Conservation (phyloP, 371 early-diverging fungal species). For the Encephalitozoon intestinalis region DNA sequence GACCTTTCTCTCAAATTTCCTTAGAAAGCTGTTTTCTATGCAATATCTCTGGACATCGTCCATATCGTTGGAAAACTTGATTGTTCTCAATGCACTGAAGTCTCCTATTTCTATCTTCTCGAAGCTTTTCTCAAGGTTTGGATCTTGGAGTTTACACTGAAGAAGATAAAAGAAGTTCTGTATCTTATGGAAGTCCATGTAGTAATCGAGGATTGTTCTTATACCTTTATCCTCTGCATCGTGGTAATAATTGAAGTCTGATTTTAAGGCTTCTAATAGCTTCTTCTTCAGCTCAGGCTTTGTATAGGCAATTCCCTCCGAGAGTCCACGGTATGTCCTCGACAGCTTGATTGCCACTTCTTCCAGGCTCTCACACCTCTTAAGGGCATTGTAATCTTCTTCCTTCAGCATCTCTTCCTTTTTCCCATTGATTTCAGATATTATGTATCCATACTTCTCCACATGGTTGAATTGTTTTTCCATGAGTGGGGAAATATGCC, state of each 20-base stretch:
- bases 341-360: constrained; percentile 55
- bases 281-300: constrained; percentile 29
- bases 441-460: constrained; percentile 25
- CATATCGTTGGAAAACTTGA: constrained; percentile 53
- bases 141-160: constrained; percentile 29
- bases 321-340: constrained; percentile 24
- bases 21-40: constrained; percentile 53
- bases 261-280: constrained; percentile 26
- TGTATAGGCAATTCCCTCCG: constrained; percentile 25
- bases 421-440: constrained; percentile 49
- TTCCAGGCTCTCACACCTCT: constrained; percentile 45
- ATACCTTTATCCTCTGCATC: not conserved
- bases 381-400: constrained; percentile 48
- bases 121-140: constrained; percentile 25
- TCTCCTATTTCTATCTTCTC: constrained; percentile 53
- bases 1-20: constrained; percentile 40
- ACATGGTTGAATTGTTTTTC: constrained; percentile 10
- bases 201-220: constrained; percentile 43
- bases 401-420: constrained; percentile 39
- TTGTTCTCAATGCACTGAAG: constrained; percentile 50
- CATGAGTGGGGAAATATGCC: not conserved
- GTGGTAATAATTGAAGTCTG: constrained; percentile 38
- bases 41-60: constrained; percentile 56
- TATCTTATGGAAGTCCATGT: constrained; percentile 49
- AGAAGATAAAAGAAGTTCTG: constrained; percentile 55